Evolutionary conservation across 1,284 basidiomycete species (phyloP), one percentile per base, ranked within the genome.

Genomic region (Trichosporon inkin): DNA sequence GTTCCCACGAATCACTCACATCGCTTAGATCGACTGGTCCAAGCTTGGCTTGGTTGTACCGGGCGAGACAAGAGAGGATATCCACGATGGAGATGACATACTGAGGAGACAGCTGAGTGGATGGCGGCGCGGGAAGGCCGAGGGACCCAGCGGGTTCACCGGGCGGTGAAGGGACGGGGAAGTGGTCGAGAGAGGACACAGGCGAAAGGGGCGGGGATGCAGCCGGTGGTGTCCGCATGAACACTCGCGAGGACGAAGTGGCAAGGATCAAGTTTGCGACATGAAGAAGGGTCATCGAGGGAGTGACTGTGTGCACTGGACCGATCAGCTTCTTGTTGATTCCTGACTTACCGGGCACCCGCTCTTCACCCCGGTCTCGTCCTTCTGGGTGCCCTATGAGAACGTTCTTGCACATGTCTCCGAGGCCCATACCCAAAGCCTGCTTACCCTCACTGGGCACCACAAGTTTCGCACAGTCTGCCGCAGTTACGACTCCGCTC

Each of bases 31-130:
- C 59, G 16, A 53, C 10, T 3, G 65, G 64, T 5, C 47, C 34
- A 1, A 71, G 60, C 37, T 64, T 63, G 38, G 38, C 20, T 19
- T 56, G 57, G 47, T 65, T 66, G 13, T 62, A 55, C 19, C 63
- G 63, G 3, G 68, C 70, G 22, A 73, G 64, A 55, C 65, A 66
- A 1, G 63, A 60, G 16, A 74, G 60, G 28, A 74, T 69, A 44
- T 74, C 73, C 2, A 71, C 59, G 16, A 70, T 71, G 11, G 71
- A 72, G 2, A 74, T 64, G 36, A 74, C 71, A 41, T 67, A 71
- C 44, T 73, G 71, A 4, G 67, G 59, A 2, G 70, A 71, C 14
- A 71, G 57, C 53, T 64, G 67, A 2, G 70, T 69, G 1, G 68
- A 56, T 1, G 71, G 68, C 1, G 71, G 69, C 2, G 60, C 28